Evolutionary conservation across 768 basidiomycete genomes (phyloP).

Genomic region (Russula emetica): DNA sequence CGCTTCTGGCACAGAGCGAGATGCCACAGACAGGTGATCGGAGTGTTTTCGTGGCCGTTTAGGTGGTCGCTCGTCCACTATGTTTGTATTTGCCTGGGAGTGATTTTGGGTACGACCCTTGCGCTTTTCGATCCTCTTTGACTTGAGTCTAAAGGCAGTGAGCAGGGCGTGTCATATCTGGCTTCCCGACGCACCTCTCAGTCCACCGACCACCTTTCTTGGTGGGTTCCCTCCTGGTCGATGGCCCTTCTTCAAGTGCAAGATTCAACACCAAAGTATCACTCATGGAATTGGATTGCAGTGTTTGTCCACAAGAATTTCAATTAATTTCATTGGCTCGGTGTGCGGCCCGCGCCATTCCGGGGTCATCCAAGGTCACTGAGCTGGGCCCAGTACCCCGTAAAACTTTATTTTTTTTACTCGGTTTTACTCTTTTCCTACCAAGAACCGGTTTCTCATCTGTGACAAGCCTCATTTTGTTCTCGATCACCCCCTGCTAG

Average conservation of each 20-base stretch:
- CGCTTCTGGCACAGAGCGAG: neutral
- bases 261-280: constrained; percentile 27
- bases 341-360: neutral
- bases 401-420: no score
- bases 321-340: neutral
- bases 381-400: no score
- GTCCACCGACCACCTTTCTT: constrained; percentile 28
- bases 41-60: constrained; percentile 25
- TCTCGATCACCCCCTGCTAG: no score
- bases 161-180: neutral
- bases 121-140: constrained; percentile 25
- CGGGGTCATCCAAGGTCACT: no score
- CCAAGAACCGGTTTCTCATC: no score
- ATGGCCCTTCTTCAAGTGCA: constrained; percentile 19
- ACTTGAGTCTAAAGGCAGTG: constrained; percentile 23
- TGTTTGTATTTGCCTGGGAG: neutral
- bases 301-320: neutral
- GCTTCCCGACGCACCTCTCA: constrained; percentile 23
- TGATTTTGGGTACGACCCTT: constrained; percentile 8
- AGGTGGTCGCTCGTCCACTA: constrained; percentile 2
- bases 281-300: constrained; percentile 11
- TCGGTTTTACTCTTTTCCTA: no score
- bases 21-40: neutral
- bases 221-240: neutral
- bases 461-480: no score